phyloP scores from a whole-genome alignment of 805 yeast species.

The Candida sphagnicola region DNA sequence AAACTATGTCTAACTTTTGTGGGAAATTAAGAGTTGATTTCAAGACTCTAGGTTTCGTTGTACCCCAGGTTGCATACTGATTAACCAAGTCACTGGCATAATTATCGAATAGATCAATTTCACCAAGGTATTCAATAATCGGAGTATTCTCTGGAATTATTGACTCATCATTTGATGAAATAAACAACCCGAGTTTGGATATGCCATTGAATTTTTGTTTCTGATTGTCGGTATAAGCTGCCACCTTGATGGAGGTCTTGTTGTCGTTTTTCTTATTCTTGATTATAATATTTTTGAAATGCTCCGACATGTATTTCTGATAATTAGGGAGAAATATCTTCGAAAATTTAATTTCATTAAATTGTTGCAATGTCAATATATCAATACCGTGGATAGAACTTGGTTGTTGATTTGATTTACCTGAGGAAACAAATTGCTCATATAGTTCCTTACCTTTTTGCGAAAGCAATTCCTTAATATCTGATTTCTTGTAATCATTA shows the following conservation, averaged over 20 bases:
- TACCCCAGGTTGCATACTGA: constrained; percentile 74
- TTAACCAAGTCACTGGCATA: constrained; percentile 66
- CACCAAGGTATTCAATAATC: constrained; percentile 68
- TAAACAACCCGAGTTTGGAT: constrained; percentile 61
- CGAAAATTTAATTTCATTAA: constrained; percentile 26
- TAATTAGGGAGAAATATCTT: constrained; percentile 30
- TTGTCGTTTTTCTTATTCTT: constrained; percentile 18
- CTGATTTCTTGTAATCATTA: constrained; percentile 41
- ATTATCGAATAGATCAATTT: constrained; percentile 58
- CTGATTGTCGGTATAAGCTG: constrained; percentile 54
- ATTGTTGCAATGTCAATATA: constrained; percentile 21
- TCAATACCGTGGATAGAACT: constrained; percentile 12
- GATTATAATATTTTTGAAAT: constrained; percentile 23
- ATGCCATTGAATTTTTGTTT: constrained; percentile 65
- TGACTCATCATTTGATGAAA: constrained; percentile 16
- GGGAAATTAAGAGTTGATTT: constrained; percentile 14
- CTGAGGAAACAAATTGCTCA: constrained; percentile 2
- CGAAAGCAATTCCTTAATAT: constrained; percentile 20
- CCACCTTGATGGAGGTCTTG: constrained; percentile 43
- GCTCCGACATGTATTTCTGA: constrained; percentile 26
- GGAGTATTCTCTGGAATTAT: constrained; percentile 44
- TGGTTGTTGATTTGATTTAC: constrained; percentile 6
- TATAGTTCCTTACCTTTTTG: constrained; percentile 19
- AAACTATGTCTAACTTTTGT: constrained; percentile 42
- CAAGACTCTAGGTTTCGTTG: constrained; percentile 45